Evolutionary conservation across 2,329 filamentous ascomycete genomes (phyloP).

Genomic region (Coleophoma crateriformis): DNA sequence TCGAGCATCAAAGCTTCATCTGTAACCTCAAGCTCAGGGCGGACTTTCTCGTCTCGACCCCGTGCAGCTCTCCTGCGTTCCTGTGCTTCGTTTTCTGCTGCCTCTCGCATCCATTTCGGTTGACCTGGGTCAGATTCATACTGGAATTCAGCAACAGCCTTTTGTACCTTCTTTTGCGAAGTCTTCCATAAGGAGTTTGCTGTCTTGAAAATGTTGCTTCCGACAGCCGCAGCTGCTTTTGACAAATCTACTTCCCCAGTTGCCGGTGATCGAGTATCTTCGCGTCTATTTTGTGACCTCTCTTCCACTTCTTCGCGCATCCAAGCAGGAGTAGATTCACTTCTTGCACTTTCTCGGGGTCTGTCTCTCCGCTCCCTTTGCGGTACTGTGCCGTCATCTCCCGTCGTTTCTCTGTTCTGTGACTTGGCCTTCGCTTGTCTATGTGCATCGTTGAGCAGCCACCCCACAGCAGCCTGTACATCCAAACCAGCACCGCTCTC

Average conservation of each 20-base stretch:
- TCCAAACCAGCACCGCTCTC: conserved; percentile 76
- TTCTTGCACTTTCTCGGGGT: conserved; percentile 23
- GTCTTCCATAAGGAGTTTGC: conserved; percentile 95
- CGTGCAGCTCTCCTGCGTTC: conserved; percentile 26
- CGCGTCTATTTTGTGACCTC: conserved; percentile 38
- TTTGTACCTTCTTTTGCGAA: conserved; percentile 86
- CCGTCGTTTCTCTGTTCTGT: conserved; percentile 36
- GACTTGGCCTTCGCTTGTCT: conserved; percentile 71
- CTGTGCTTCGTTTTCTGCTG: conserved; percentile 33
- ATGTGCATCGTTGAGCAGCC: conserved; percentile 84
- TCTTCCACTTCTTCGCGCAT: conserved; percentile 49
- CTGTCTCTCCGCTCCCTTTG: conserved; percentile 21
- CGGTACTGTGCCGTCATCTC: conserved; percentile 13
- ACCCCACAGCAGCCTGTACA: conserved; percentile 81
- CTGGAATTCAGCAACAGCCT: conserved; percentile 83
- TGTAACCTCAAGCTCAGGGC: conserved; percentile 39
- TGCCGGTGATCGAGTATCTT: conserved; percentile 50
- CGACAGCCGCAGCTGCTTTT: conserved; percentile 76
- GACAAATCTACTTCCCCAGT: conserved; percentile 66
- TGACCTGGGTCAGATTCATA: conserved; percentile 69
- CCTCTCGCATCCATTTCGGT: conserved; percentile 92
- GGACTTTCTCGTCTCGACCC: conserved; percentile 13
- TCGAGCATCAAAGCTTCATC: conserved; percentile 80
- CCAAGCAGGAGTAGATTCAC: conserved; percentile 51
- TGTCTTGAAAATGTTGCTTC: conserved; percentile 82